These are phyloP conservation scores for Psidium friedrichsthalianum DNA, from an alignment of 345 rosid genomes.

Conservation along the genomic window DNA sequence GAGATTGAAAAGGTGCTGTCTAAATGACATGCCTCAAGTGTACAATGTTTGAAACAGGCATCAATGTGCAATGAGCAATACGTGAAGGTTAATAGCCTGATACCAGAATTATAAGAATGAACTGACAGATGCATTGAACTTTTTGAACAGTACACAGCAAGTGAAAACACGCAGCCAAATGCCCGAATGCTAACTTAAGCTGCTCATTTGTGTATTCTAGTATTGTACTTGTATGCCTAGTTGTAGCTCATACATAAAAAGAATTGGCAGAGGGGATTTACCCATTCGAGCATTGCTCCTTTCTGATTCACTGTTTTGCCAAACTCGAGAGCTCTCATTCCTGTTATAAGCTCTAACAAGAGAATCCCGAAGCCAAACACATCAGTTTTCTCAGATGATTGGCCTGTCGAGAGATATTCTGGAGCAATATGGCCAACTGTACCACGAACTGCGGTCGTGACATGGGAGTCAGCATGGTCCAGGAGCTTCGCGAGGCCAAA, in stretches of 20 bases:
- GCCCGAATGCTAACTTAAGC: background rate
- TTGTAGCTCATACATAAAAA: background rate
- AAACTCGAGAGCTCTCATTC: slow-evolving; percentile 88
- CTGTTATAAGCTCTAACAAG: slow-evolving; percentile 82
- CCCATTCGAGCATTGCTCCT: slow-evolving; percentile 97
- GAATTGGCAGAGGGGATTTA: slow-evolving; percentile 3
- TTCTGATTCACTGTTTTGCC: slow-evolving; percentile 74
- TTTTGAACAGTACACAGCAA: background rate
- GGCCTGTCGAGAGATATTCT: slow-evolving; percentile 91
- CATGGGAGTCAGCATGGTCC: slow-evolving; percentile 86
- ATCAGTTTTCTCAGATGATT: slow-evolving; percentile 93
- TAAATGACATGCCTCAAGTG: background rate
- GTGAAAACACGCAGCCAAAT: background rate
- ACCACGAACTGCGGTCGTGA: slow-evolving; percentile 91
- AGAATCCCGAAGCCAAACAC: slow-evolving; percentile 95
- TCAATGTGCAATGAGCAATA: background rate
- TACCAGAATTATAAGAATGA: background rate
- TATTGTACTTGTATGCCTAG: background rate
- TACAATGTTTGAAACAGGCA: background rate
- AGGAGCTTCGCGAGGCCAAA: slow-evolving; percentile 93
- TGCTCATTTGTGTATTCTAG: background rate
- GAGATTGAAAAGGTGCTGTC: background rate
- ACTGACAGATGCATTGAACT: background rate
- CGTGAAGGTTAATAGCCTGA: background rate
- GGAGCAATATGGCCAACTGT: slow-evolving; percentile 97